These are phyloP conservation scores for Magnolia kwangsiensis DNA, from an alignment of 164 flowering plant genomes.

Conservation along the genomic window DNA sequence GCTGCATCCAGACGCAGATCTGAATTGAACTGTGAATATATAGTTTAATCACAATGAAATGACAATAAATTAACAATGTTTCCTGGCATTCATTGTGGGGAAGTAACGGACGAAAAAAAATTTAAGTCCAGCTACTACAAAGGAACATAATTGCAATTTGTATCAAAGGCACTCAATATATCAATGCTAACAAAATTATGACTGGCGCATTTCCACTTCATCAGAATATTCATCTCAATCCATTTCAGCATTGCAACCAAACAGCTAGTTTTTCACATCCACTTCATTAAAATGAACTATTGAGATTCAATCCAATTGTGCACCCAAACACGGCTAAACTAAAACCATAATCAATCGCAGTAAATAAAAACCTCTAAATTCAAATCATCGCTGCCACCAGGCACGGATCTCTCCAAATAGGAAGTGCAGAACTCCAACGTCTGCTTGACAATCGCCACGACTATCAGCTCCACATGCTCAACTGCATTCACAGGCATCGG, in stretches of 20 bases:
- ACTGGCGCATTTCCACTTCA: not conserved
- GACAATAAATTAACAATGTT: too few species aligned
- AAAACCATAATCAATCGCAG: not conserved
- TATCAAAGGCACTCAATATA: not conserved
- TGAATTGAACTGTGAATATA: too few species aligned
- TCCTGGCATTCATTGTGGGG: too few species aligned
- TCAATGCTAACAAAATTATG: not conserved
- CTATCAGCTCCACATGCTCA: slow-evolving; percentile 52
- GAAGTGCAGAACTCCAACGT: slow-evolving; percentile 57
- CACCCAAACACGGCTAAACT: not conserved
- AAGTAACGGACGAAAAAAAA: too few species aligned
- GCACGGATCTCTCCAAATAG: slow-evolving; percentile 53
- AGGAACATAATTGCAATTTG: too few species aligned
- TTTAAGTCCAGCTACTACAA: too few species aligned
- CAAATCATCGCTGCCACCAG: slow-evolving; percentile 37
- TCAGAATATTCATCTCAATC: not conserved
- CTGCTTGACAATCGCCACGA: slow-evolving; percentile 47
- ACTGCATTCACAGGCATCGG: slow-evolving; percentile 27
- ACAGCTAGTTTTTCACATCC: not conserved
- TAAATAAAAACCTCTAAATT: slow-evolving; percentile 50
- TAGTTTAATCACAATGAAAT: too few species aligned
- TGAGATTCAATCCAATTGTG: not conserved
- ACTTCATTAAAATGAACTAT: not conserved
- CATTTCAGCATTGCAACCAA: not conserved
- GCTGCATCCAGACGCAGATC: too few species aligned